A percentile compares a stretch with the other conserved stretches of the same genome.
Conservation (phyloP, 495 filamentous ascomycete species). For the Lasiosphaeris hirsuta region DNA sequence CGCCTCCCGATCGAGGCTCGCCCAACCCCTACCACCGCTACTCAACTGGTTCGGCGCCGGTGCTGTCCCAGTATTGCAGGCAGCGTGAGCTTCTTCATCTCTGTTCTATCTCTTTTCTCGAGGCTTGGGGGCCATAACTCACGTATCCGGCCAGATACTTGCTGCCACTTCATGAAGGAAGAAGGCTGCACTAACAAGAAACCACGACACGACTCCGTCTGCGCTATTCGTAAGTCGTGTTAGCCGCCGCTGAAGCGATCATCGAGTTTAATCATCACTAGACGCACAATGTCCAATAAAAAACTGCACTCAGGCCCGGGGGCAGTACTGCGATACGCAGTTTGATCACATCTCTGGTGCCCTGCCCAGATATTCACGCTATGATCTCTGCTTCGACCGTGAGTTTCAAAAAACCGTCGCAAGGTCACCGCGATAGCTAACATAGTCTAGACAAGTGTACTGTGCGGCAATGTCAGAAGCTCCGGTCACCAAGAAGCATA, state of each 20-base stretch:
- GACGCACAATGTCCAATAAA: slow-evolving; percentile 23
- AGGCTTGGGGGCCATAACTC: background rate
- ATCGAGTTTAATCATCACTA: slow-evolving; percentile 2
- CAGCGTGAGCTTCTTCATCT: slow-evolving; percentile 16
- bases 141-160: slow-evolving; percentile 18
- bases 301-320: slow-evolving; percentile 23
- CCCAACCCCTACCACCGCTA: slow-evolving; percentile 14
- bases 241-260: background rate
- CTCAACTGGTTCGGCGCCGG: slow-evolving; percentile 11
- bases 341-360: slow-evolving; percentile 15
- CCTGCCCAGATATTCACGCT: slow-evolving; percentile 21
- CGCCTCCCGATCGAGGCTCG: slow-evolving; percentile 16
- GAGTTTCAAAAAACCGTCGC: background rate
- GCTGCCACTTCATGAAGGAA: slow-evolving; percentile 20
- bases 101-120: background rate
- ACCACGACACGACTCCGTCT: slow-evolving; percentile 24
- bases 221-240: slow-evolving; percentile 20
- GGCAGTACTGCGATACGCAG: slow-evolving; percentile 24
- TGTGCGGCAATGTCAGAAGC: slow-evolving; percentile 16
- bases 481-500: background rate
- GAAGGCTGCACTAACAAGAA: slow-evolving; percentile 27
- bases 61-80: slow-evolving; percentile 24
- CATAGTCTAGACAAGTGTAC: slow-evolving; percentile 25
- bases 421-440: background rate
- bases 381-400: slow-evolving; percentile 28